Evolutionary conservation across 495 filamentous ascomycete genomes (phyloP).

Genomic region (Penicillium longicatenatum): DNA sequence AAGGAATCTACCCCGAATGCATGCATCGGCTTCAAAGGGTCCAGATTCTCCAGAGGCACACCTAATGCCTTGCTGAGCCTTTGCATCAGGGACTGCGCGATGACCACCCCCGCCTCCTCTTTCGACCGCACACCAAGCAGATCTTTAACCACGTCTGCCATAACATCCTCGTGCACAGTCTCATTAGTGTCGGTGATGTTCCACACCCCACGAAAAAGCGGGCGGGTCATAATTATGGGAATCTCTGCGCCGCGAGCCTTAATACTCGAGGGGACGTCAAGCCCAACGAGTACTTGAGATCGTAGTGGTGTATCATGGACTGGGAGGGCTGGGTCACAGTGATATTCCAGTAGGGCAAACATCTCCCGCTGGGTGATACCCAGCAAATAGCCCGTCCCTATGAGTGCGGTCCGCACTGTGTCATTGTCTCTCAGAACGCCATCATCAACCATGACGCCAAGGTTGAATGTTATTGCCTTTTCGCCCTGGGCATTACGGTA

Average conservation of each 20-base stretch:
- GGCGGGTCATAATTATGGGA: background rate
- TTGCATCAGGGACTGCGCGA: background rate
- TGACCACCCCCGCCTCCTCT: background rate
- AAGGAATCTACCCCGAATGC: conserved; percentile 35
- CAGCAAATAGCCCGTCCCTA: background rate
- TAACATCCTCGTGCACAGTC: background rate
- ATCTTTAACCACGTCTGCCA: background rate
- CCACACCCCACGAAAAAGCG: too few species aligned
- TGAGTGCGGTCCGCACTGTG: background rate
- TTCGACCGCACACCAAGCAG: background rate
- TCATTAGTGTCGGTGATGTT: too few species aligned
- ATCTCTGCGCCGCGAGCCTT: background rate
- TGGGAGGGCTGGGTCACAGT: background rate
- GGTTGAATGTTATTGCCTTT: background rate
- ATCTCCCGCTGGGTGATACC: background rate
- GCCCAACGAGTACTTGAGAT: background rate
- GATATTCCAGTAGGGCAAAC: background rate
- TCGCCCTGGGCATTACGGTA: conserved; percentile 21
- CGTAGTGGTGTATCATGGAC: background rate
- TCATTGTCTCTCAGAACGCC: background rate
- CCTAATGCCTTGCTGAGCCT: background rate
- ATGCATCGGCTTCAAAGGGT: conserved; percentile 25
- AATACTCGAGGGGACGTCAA: too few species aligned
- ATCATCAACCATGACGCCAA: background rate
- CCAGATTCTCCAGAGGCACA: conserved; percentile 11